Evolutionary conservation across 2,329 filamentous ascomycete genomes (phyloP), one percentile per base, ranked within the genome.

Genomic region (Monilinia laxa): DNA sequence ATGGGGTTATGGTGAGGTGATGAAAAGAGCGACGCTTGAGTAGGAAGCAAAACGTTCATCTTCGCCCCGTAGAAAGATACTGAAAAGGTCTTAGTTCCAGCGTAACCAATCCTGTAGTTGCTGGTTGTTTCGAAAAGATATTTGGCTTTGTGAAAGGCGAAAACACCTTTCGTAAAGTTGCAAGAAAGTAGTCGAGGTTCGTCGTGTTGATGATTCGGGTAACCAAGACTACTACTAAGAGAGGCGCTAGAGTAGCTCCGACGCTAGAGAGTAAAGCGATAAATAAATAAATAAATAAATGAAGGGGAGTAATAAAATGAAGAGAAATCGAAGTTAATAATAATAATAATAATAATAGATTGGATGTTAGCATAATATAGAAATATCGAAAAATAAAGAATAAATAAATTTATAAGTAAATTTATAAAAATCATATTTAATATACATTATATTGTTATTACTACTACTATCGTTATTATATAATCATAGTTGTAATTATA

Each of bases 11-110:
- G 71, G 82, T 85, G 83, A 71, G 85, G 84, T 72, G 85, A 83
- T 75, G 84, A 82, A 73, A 87, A 85, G 72, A 84, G 79, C 68
- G 84, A 80, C 64, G 84, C 85, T 76, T 88, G 85, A 62, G 71
- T 68, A 72, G 85, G 83, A 70, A 88, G 77, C 77, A 88, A 76
- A 76, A 87, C 81, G 77, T 88, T 88, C 87, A 89, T 89, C 67
- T 83, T 75, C 52, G 63, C 31, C 31, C 64, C 42, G 51, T 38
- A 31, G 18, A 66, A 64, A 23, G 40, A 16, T 31, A 38, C 3
- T 54, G n/a, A 20, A 45, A n/a, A 11, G 6, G 14, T 42, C 10
- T 45, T 23, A 12, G 18, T 65, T 58, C 56, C 64, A 62, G 56
- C 54, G 16, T 47, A 40, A 47, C 55, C 49, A 18, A 20, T 14